Percentiles rank a stretch among this genome's conserved stretches.
phyloP scores from a whole-genome alignment of 176 grass and related monocot genomes.

The Zizania latifolia region DNA sequence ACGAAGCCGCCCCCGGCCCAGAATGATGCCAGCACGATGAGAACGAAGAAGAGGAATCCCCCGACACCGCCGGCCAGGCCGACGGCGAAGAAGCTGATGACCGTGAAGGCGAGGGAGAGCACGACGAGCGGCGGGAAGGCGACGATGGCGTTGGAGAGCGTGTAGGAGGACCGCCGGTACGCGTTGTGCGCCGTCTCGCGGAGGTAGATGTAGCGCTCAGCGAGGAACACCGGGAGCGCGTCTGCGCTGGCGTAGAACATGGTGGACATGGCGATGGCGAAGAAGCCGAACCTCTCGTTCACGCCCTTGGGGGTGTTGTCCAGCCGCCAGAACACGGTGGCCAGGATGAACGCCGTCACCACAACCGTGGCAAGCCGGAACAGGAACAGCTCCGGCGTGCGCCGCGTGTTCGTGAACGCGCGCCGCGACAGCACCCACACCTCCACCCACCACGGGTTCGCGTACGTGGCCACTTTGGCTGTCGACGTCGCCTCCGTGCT shows the following conservation, averaged over 20 bases:
- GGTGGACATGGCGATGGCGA: constrained; percentile 73
- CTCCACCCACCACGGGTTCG: constrained; percentile 80
- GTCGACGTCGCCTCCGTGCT: not conserved
- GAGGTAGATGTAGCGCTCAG: constrained; percentile 81
- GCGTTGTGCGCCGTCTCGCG: constrained; percentile 73
- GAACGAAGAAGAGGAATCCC: constrained; percentile 54
- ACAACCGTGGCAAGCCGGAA: constrained; percentile 55
- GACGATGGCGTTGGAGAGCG: constrained; percentile 57
- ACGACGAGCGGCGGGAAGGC: constrained; percentile 56
- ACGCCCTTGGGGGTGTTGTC: constrained; percentile 69
- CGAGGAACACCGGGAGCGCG: constrained; percentile 75
- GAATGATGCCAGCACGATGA: constrained; percentile 62
- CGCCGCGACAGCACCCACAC: constrained; percentile 57
- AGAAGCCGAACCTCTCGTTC: constrained; percentile 66
- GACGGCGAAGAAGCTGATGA: constrained; percentile 64
- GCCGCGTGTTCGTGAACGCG: constrained; percentile 59
- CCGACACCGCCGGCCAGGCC: constrained; percentile 46
- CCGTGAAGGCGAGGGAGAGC: constrained; percentile 55
- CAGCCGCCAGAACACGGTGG: constrained; percentile 72
- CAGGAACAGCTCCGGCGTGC: constrained; percentile 64
- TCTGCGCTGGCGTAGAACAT: constrained; percentile 84
- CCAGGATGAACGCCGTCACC: constrained; percentile 62
- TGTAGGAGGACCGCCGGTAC: constrained; percentile 72
- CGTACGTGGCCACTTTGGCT: constrained; percentile 40
- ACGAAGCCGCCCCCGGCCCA: constrained; percentile 75